Percentiles rank a stretch among this genome's conserved stretches.
Conservation (phyloP, 192 early-diverging fungal genomes). For the Podila minutissima region DNA sequence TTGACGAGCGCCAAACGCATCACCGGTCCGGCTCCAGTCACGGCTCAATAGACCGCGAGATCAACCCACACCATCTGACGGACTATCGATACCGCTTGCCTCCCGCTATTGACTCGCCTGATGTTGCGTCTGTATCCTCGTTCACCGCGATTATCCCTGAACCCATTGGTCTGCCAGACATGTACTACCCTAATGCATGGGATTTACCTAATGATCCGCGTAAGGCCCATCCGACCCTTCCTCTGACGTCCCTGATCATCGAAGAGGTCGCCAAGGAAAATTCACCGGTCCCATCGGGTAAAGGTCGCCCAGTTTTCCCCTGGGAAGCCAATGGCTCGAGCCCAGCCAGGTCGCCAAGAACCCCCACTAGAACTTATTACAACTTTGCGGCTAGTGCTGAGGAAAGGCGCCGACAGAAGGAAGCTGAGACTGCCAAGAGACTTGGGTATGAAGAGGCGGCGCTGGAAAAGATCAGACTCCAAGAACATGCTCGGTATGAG, state of each 20-base stretch:
- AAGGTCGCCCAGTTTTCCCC: conserved; percentile 34
- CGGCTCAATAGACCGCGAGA: conserved; percentile 7
- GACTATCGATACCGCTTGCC: conserved; percentile 43
- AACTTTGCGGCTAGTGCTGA: conserved; percentile 29
- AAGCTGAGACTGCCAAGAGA: conserved; percentile 14
- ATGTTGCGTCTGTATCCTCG: neutral
- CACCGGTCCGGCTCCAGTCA: neutral
- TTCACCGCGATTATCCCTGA: conserved; percentile 43
- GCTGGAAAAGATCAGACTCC: conserved; percentile 16
- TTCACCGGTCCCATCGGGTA: conserved; percentile 34
- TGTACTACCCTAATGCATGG: conserved; percentile 52
- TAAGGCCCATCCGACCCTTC: conserved; percentile 13
- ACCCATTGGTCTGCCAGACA: conserved; percentile 41
- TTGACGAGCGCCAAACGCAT: conserved; percentile 24
- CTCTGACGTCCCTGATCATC: conserved; percentile 8
- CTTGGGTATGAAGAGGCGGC: conserved; percentile 27
- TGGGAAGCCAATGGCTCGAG: conserved; percentile 30
- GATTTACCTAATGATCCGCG: conserved; percentile 43
- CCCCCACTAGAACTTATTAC: conserved; percentile 38
- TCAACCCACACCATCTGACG: conserved; percentile 44
- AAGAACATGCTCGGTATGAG: conserved; percentile 35
- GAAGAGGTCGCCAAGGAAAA: conserved; percentile 22
- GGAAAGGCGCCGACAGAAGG: conserved; percentile 18
- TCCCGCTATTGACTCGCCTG: conserved; percentile 6
- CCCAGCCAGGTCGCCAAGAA: conserved; percentile 6